A percentile compares a stretch with the other conserved stretches of the same genome.
These are phyloP conservation scores for Chenopodium album DNA, from an alignment of 148 eudicot genomes.

Conservation along the genomic window DNA sequence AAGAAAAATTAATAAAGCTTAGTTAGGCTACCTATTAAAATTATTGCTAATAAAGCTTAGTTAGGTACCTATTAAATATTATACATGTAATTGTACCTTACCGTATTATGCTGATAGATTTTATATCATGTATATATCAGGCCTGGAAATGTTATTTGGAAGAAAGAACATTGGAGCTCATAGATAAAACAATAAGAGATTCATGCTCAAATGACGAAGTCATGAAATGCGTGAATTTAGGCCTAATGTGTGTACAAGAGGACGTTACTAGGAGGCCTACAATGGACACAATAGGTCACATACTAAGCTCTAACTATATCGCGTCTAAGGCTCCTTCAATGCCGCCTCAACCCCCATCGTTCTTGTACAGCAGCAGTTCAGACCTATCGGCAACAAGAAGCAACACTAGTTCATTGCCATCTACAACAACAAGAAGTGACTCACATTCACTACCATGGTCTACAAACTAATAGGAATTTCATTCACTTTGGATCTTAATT, in stretches of 20 bases:
- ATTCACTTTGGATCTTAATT: not conserved
- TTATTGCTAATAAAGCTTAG: too few species aligned
- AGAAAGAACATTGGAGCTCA: constrained; percentile 9
- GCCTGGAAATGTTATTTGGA: constrained; percentile 24
- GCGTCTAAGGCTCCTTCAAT: not conserved
- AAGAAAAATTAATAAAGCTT: too few species aligned
- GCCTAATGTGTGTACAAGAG: constrained; percentile 30
- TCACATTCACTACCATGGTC: not conserved
- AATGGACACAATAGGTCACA: constrained; percentile 5
- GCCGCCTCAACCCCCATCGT: constrained; percentile 22
- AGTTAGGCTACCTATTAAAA: too few species aligned
- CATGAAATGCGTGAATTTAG: constrained; percentile 27
- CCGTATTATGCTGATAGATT: not conserved
- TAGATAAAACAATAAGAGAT: constrained; percentile 21
- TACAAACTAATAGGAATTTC: not conserved
- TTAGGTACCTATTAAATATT: too few species aligned
- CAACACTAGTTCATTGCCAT: not conserved
- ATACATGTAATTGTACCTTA: too few species aligned
- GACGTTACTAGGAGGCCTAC: constrained; percentile 20
- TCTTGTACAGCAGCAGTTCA: not conserved
- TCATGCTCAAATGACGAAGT: constrained; percentile 24
- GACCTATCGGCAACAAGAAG: constrained; percentile 4
- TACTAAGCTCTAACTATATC: constrained; percentile 1
- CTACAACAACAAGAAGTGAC: not conserved
- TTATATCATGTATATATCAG: not conserved